Percentiles rank a stretch among this genome's conserved stretches.
phyloP scores from a whole-genome alignment of 2,329 filamentous ascomycete genomes.

The Venturia carpophila region DNA sequence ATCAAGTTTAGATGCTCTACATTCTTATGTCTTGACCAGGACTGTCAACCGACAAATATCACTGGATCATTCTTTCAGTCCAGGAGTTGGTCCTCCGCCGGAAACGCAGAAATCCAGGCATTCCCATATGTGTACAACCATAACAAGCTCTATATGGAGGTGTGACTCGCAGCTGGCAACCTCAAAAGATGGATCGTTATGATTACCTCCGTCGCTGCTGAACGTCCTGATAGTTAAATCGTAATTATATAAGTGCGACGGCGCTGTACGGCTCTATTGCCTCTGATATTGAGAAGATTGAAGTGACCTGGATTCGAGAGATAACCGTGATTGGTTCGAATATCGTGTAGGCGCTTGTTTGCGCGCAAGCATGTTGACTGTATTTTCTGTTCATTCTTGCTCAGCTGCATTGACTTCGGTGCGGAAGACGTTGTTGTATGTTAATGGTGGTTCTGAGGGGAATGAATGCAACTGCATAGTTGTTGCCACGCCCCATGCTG shows the following conservation, averaged over 20 bases:
- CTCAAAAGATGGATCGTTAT: too few species aligned
- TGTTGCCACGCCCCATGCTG: not conserved
- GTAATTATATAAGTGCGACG: not conserved
- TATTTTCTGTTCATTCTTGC: not conserved
- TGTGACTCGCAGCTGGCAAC: not conserved
- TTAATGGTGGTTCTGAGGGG: not conserved
- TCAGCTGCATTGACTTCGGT: not conserved
- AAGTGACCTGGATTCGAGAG: not conserved
- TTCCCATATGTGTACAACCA: constrained; percentile 21
- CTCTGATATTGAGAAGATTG: not conserved
- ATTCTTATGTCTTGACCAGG: too few species aligned
- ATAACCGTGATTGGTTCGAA: not conserved
- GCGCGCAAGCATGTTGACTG: not conserved
- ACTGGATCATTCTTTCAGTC: not conserved
- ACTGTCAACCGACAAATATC: not conserved
- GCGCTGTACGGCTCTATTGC: not conserved
- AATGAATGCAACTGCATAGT: not conserved
- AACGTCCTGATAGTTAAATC: not conserved
- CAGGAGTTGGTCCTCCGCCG: constrained; percentile 16
- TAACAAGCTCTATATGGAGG: constrained; percentile 6
- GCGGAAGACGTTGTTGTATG: constrained; percentile 3
- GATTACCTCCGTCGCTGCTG: not conserved
- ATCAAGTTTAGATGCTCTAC: too few species aligned
- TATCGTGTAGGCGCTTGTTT: not conserved
- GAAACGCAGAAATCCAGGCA: constrained; percentile 21